A percentile compares a stretch with the other conserved stretches of the same genome.
These are phyloP conservation scores for Globisporangium spinosum DNA, from an alignment of 352 stramenopile genomes.

Conservation along the genomic window DNA sequence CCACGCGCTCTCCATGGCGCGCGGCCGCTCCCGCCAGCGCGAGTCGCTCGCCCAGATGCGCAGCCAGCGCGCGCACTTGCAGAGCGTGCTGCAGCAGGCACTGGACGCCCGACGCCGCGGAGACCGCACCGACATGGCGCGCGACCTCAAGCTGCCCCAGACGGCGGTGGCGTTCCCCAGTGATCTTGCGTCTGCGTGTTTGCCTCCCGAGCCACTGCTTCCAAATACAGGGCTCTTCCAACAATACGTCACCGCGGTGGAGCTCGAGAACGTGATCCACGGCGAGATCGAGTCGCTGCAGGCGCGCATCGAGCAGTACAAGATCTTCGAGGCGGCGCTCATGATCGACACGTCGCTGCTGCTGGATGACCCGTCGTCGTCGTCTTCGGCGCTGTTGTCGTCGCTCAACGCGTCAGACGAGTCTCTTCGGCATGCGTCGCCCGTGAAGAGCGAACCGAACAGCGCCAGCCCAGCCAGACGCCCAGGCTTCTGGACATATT, in stretches of 20 bases:
- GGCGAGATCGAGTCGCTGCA: slow-evolving; percentile 26
- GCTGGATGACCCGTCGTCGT: not conserved
- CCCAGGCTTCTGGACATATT: slow-evolving; percentile 33
- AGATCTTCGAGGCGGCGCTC: slow-evolving; percentile 31
- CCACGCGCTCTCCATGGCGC: slow-evolving; percentile 21
- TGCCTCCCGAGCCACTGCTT: too few species aligned
- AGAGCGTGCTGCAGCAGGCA: slow-evolving; percentile 21
- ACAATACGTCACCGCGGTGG: slow-evolving; percentile 26
- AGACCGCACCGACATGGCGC: slow-evolving; percentile 4
- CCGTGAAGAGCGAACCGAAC: not conserved
- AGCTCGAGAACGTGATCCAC: slow-evolving; percentile 28
- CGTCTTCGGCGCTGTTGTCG: not conserved
- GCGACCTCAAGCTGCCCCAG: not conserved
- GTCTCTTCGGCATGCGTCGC: slow-evolving; percentile 5
- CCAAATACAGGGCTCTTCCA: slow-evolving; percentile 7
- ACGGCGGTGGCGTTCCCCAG: too few species aligned
- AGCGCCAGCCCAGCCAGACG: slow-evolving; percentile 12
- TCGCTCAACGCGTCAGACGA: not conserved
- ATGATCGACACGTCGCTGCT: slow-evolving; percentile 22
- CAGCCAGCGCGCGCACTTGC: slow-evolving; percentile 25
- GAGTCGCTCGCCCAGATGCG: slow-evolving; percentile 25
- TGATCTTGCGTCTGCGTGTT: too few species aligned
- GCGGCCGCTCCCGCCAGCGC: slow-evolving; percentile 27
- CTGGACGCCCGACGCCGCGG: slow-evolving; percentile 16
- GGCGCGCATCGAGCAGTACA: slow-evolving; percentile 28